Evolutionary conservation across 495 filamentous ascomycete genomes (phyloP).

Genomic region (Neurospora sp.): DNA sequence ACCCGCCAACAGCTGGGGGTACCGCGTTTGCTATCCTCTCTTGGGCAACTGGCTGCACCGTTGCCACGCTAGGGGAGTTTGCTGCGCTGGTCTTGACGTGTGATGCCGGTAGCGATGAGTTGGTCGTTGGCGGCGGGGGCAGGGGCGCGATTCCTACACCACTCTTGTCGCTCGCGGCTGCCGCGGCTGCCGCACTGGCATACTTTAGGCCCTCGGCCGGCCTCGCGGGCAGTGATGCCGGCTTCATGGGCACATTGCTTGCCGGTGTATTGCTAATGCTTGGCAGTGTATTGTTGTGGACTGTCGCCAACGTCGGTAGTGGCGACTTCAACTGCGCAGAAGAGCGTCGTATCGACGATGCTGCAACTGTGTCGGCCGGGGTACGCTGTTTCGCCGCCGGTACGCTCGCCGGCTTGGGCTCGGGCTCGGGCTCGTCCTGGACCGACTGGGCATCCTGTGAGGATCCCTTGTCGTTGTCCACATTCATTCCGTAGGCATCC

Average conservation of each 20-base stretch:
- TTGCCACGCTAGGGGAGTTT: constrained; percentile 31
- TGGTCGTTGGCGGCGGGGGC: constrained; percentile 65
- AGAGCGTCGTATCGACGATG: constrained; percentile 55
- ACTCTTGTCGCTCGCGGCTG: constrained; percentile 88
- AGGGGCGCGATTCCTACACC: constrained; percentile 90
- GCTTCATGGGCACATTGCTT: constrained; percentile 61
- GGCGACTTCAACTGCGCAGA: constrained; percentile 92
- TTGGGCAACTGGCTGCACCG: constrained; percentile 31
- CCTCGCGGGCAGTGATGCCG: constrained; percentile 75
- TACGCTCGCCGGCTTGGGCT: constrained; percentile 39
- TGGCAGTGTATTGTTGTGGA: constrained; percentile 55
- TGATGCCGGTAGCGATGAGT: constrained; percentile 39
- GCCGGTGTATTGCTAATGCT: constrained; percentile 50
- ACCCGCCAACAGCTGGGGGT: constrained; percentile 11
- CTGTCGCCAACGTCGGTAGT: constrained; percentile 76
- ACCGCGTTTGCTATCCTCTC: constrained; percentile 22
- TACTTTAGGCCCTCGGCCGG: constrained; percentile 88
- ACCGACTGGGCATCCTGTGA: constrained; percentile 93
- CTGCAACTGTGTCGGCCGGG: constrained; percentile 37
- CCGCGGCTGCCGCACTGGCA: constrained; percentile 89
- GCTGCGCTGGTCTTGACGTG: constrained; percentile 31
- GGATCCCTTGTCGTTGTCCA: constrained; percentile 76
- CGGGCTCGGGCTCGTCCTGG: constrained; percentile 62
- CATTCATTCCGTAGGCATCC: constrained; percentile 66
- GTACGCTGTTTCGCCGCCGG: constrained; percentile 42